These are phyloP conservation scores for Gossypium gossypioides DNA, from an alignment of 441 rosid species.

Conservation along the genomic window DNA sequence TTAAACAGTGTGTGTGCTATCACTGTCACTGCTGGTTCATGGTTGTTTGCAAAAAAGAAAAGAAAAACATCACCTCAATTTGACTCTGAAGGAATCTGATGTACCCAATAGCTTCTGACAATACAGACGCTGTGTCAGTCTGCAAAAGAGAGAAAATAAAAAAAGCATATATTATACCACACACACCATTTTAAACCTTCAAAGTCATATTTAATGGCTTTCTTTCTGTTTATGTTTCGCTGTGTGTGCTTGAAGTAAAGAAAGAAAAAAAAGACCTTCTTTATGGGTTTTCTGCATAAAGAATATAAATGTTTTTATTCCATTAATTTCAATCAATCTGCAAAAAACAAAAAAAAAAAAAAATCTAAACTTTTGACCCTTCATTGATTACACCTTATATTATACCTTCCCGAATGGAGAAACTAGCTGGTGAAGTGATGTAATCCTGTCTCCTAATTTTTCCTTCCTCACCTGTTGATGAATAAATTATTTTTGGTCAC, in stretches of 20 bases:
- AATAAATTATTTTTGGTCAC: too few relatives aligned
- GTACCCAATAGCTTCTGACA: conserved; percentile 94
- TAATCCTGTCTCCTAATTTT: conserved; percentile 87
- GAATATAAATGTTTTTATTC: not conserved
- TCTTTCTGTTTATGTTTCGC: too few relatives aligned
- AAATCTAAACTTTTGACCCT: too few relatives aligned
- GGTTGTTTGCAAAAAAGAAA: conserved; percentile 23
- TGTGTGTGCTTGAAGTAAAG: too few relatives aligned
- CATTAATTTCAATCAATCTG: not conserved
- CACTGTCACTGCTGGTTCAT: conserved; percentile 21
- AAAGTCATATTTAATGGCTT: not conserved
- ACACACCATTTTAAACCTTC: conserved; percentile 37
- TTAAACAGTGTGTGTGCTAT: conserved; percentile 16
- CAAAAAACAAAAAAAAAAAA: too few relatives aligned
- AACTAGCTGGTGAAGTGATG: conserved; percentile 92
- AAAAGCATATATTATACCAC: conserved; percentile 4
- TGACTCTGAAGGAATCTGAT: conserved; percentile 98
- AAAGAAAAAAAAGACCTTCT: not conserved
- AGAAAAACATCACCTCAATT: conserved; percentile 71
- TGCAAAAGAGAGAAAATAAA: conserved; percentile 36
- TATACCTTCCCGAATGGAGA: conserved; percentile 97
- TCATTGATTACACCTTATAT: not conserved
- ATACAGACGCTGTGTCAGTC: conserved; percentile 99
- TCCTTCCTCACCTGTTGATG: conserved; percentile 75
- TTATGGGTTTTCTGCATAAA: not conserved